A percentile compares a stretch with the other conserved stretches of the same genome.
These are phyloP conservation scores for Candida ovalis DNA, from an alignment of 805 yeast species.

Conservation along the genomic window DNA sequence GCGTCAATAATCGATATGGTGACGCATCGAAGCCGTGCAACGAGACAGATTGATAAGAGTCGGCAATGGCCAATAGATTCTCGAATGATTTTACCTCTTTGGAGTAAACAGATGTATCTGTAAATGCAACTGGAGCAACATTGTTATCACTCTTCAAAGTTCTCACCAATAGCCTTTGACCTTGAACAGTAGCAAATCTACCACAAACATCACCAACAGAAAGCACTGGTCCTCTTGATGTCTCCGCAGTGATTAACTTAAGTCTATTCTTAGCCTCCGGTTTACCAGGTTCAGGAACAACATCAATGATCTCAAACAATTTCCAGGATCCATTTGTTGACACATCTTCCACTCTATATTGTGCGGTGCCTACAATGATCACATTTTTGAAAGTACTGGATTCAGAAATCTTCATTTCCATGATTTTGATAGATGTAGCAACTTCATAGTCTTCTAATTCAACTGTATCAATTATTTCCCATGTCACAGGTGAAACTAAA, in stretches of 20 bases:
- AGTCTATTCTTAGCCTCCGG: conserved; percentile 82
- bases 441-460: conserved; percentile 68
- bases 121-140: conserved; percentile 90
- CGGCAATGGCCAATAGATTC: conserved; percentile 78
- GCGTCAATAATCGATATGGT: conserved; percentile 78
- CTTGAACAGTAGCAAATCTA: conserved; percentile 77
- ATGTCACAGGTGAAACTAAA: conserved; percentile 67
- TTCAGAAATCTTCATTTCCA: conserved; percentile 38
- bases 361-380: conserved; percentile 75
- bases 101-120: conserved; percentile 78
- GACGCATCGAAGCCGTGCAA: conserved; percentile 91
- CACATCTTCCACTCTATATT: conserved; percentile 73
- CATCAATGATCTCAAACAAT: conserved; percentile 69
- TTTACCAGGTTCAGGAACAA: conserved; percentile 83
- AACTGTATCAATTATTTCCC: conserved; percentile 71
- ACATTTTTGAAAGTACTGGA: conserved; percentile 47
- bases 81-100: conserved; percentile 80
- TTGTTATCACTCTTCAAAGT: conserved; percentile 73
- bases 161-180: conserved; percentile 74
- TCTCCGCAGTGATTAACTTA: conserved; percentile 68
- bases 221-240: conserved; percentile 79
- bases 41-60: conserved; percentile 70
- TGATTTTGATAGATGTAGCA: conserved; percentile 51
- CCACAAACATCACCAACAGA: conserved; percentile 79
- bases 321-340: conserved; percentile 76